phyloP scores from a whole-genome alignment of 106 monocot species.

The Platanthera guangdongensis region DNA sequence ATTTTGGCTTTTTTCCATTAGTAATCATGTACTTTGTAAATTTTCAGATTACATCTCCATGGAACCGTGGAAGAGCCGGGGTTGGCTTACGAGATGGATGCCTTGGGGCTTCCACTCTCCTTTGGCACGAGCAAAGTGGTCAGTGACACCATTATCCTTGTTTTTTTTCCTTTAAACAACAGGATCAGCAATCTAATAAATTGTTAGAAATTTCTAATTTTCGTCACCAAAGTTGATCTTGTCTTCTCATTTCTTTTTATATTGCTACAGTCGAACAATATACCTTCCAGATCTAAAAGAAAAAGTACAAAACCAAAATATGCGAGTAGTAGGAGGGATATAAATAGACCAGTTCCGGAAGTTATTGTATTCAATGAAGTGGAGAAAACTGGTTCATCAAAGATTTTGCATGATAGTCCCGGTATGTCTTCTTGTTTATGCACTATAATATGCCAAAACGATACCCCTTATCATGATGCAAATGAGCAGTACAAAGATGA shows the following conservation, averaged over 20 bases:
- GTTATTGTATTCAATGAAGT: background rate
- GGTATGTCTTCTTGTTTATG: constrained; percentile 4
- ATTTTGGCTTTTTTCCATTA: constrained; percentile 1
- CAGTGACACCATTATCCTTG: constrained; percentile 6
- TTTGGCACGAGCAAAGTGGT: constrained; percentile 55
- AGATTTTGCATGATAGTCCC: constrained; percentile 21
- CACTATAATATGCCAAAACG: constrained; percentile 4
- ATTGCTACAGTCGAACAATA: constrained; percentile 23
- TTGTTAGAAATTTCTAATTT: background rate
- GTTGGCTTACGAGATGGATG: constrained; percentile 53
- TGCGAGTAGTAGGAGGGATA: constrained; percentile 9
- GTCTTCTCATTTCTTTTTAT: background rate
- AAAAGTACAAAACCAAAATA: constrained; percentile 22
- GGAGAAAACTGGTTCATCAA: constrained; percentile 22
- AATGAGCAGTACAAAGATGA: background rate
- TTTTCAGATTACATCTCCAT: constrained; percentile 15
- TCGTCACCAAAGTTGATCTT: background rate
- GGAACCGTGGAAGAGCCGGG: constrained; percentile 47
- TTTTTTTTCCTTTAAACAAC: background rate
- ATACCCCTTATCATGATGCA: constrained; percentile 3
- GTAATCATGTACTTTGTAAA: background rate
- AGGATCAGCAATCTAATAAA: background rate
- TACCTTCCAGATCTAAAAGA: constrained; percentile 17
- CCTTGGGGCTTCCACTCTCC: constrained; percentile 71
- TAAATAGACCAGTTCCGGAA: constrained; percentile 7